phyloP scores from a whole-genome alignment of 2,329 filamentous ascomycete species.

The Pseudogymnoascus sp. region DNA sequence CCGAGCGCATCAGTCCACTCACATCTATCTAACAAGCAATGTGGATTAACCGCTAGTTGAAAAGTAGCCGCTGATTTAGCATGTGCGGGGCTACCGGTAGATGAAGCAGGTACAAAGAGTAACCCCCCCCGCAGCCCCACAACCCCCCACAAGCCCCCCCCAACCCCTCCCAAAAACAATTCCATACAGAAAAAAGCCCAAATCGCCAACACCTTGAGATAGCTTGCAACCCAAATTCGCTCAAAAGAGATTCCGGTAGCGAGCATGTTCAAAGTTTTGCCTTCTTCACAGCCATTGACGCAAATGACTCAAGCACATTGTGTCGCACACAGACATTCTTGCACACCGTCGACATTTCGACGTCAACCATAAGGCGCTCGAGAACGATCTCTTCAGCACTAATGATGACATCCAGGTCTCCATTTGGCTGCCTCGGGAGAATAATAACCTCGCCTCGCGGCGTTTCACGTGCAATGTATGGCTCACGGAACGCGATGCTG shows the following conservation, averaged over 20 bases:
- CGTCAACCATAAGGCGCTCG: neutral
- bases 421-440: neutral
- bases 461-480: neutral
- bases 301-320: neutral
- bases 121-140: neutral
- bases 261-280: neutral
- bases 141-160: neutral
- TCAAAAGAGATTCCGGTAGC: neutral
- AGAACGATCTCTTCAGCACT: conserved; percentile 1
- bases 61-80: neutral
- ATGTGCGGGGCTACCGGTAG: no score
- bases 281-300: neutral
- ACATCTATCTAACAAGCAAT: neutral
- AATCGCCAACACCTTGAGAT: neutral
- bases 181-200: neutral
- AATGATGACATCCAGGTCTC: neutral
- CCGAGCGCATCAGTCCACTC: no score
- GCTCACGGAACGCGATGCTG: neutral
- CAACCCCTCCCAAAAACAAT: neutral
- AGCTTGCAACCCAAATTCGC: neutral
- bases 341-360: neutral
- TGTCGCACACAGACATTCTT: neutral
- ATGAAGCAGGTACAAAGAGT: neutral
- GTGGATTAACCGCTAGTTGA: neutral
- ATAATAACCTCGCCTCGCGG: conserved; percentile 2